A percentile compares a stretch with the other conserved stretches of the same genome.
Conservation (phyloP, 2,329 filamentous ascomycete genomes). For the Paraphoma sp. region DNA sequence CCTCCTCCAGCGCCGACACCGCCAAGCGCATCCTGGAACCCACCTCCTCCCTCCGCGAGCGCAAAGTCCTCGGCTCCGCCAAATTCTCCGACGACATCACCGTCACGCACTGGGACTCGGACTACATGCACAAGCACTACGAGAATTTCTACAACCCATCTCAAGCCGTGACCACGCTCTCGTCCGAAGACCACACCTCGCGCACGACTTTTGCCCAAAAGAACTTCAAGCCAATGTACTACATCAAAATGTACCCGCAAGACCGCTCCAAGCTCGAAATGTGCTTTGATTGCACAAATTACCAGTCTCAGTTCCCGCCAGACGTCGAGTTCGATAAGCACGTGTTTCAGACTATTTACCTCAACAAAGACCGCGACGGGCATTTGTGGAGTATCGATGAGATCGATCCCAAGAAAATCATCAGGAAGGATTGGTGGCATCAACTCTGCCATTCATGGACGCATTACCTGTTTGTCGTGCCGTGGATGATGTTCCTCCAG, state of each 20-base stretch:
- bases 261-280: conserved; percentile 64
- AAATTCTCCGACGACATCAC: conserved; percentile 75
- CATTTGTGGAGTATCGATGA: conserved; percentile 66
- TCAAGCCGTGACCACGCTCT: conserved; percentile 52
- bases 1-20: conserved; percentile 54
- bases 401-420: conserved; percentile 66
- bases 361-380: conserved; percentile 63
- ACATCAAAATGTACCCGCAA: conserved; percentile 65
- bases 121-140: conserved; percentile 73
- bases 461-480: conserved; percentile 70
- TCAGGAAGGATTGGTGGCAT: conserved; percentile 71
- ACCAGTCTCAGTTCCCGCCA: conserved; percentile 72
- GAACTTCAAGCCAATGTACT: conserved; percentile 69
- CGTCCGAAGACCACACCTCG: conserved; percentile 49
- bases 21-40: conserved; percentile 65
- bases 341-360: conserved; percentile 74
- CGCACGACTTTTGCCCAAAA: conserved; percentile 56
- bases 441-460: conserved; percentile 70
- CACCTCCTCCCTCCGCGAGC: conserved; percentile 67
- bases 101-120: conserved; percentile 69
- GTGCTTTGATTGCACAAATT: conserved; percentile 78
- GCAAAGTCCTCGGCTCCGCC: conserved; percentile 72
- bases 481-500: conserved; percentile 75
- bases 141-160: conserved; percentile 64
- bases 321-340: conserved; percentile 63